Evolutionary conservation across 2,329 filamentous ascomycete species (phyloP).

Genomic region (Fulvia fulva): DNA sequence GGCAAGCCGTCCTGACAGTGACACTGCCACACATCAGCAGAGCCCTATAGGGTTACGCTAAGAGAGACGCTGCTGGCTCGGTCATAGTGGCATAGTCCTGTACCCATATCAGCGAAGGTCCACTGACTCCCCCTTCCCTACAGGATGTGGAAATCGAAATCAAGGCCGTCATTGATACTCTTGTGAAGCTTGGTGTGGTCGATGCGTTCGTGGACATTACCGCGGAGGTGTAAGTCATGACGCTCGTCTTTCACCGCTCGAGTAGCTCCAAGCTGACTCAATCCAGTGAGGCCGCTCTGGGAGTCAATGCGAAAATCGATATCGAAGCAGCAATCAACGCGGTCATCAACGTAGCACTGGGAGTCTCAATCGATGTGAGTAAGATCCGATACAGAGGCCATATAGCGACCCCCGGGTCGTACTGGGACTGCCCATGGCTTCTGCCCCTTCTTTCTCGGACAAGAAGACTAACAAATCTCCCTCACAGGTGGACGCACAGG

Average conservation of each 20-base stretch:
- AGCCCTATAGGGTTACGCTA: too few relatives aligned
- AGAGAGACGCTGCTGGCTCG: too few relatives aligned
- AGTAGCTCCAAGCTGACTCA: not conserved
- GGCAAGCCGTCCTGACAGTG: too few relatives aligned
- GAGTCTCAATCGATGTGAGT: not conserved
- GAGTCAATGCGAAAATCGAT: not conserved
- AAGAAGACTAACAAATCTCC: not conserved
- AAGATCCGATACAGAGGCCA: not conserved
- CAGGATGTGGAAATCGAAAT: not conserved
- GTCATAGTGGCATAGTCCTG: too few relatives aligned
- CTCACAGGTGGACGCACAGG: not conserved
- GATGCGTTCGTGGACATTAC: not conserved
- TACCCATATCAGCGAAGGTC: too few relatives aligned
- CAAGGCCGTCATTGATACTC: not conserved
- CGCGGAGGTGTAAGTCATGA: not conserved
- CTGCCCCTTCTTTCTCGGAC: not conserved
- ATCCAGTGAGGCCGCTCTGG: not conserved
- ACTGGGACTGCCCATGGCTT: too few relatives aligned
- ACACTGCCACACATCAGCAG: too few relatives aligned
- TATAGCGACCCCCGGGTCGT: too few relatives aligned
- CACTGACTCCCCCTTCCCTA: too few relatives aligned
- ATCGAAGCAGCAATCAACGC: not conserved
- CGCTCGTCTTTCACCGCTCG: not conserved
- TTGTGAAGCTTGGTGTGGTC: not conserved
- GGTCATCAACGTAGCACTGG: not conserved